These are phyloP conservation scores for Salvia sclarea DNA, from an alignment of 305 asterid genomes.

Conservation along the genomic window DNA sequence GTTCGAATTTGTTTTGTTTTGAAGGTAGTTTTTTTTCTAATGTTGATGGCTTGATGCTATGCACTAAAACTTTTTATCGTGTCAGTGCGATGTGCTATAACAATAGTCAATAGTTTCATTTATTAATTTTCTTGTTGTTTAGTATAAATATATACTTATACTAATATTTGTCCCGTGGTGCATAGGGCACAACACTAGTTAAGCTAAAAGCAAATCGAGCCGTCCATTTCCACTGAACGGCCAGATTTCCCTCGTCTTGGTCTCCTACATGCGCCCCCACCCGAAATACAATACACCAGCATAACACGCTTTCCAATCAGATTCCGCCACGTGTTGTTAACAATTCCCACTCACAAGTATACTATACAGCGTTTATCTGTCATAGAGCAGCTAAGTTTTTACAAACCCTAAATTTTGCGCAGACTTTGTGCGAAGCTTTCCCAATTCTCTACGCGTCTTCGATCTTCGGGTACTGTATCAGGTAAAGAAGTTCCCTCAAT, in stretches of 20 bases:
- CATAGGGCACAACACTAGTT: too few species aligned
- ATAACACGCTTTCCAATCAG: conserved; percentile 21
- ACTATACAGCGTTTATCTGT: conserved; percentile 23
- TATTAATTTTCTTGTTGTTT: too few species aligned
- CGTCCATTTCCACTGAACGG: conserved; percentile 28
- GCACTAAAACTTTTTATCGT: too few species aligned
- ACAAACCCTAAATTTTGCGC: conserved; percentile 34
- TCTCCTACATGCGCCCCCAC: conserved; percentile 39
- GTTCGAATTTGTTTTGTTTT: too few species aligned
- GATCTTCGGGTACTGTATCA: conserved; percentile 32
- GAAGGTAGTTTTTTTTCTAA: too few species aligned
- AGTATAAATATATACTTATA: too few species aligned
- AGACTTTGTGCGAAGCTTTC: conserved; percentile 44
- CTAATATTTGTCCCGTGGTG: too few species aligned
- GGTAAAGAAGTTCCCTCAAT: conserved; percentile 40
- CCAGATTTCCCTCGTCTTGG: conserved; percentile 15
- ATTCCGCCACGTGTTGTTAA: conserved; percentile 32
- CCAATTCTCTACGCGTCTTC: conserved; percentile 48
- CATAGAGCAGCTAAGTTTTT: neutral
- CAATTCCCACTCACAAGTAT: conserved; percentile 20
- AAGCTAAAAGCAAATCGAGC: neutral
- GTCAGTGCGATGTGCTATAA: too few species aligned
- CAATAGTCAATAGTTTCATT: too few species aligned
- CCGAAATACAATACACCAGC: conserved; percentile 2
- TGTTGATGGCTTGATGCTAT: too few species aligned